These are phyloP conservation scores for Pseudocercospora fijiensis DNA, from an alignment of 2,329 filamentous ascomycete species.

Conservation along the genomic window DNA sequence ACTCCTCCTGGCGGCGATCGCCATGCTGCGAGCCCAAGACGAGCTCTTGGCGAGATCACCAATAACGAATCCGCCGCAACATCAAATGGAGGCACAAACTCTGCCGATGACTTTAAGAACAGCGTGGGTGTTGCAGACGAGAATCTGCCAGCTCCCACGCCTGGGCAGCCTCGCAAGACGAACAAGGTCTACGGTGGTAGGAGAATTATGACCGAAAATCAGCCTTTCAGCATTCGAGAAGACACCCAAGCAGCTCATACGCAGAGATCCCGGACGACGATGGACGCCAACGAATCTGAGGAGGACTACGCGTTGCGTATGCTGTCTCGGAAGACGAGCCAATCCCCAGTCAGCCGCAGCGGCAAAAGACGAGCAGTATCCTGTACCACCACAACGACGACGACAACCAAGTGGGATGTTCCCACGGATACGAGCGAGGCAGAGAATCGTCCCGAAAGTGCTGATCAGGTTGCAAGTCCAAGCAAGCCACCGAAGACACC, in stretches of 20 bases:
- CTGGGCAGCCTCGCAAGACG: conserved; percentile 90
- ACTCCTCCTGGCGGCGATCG: conserved; percentile 80
- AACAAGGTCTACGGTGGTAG: conserved; percentile 73
- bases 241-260: conserved; percentile 62
- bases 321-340: conserved; percentile 64
- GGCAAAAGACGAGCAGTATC: conserved; percentile 70
- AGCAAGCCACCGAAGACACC: conserved; percentile 47
- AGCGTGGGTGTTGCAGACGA: conserved; percentile 75
- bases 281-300: conserved; percentile 69
- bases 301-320: conserved; percentile 81
- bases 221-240: conserved; percentile 50
- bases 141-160: conserved; percentile 90
- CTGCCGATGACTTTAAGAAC: conserved; percentile 31
- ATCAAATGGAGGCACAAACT: conserved; percentile 24
- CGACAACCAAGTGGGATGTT: conserved; percentile 47
- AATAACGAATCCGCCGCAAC: conserved; percentile 65
- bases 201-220: conserved; percentile 47
- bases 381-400: conserved; percentile 70
- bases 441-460: conserved; percentile 42
- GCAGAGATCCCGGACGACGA: conserved; percentile 58
- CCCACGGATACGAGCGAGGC: conserved; percentile 49
- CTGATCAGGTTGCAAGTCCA: conserved; percentile 28
- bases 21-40: conserved; percentile 54
- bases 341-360: conserved; percentile 56
- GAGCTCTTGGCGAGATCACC: conserved; percentile 91